phyloP scores from a whole-genome alignment of 768 basidiomycete genomes.

The Termitomyces sp. region DNA sequence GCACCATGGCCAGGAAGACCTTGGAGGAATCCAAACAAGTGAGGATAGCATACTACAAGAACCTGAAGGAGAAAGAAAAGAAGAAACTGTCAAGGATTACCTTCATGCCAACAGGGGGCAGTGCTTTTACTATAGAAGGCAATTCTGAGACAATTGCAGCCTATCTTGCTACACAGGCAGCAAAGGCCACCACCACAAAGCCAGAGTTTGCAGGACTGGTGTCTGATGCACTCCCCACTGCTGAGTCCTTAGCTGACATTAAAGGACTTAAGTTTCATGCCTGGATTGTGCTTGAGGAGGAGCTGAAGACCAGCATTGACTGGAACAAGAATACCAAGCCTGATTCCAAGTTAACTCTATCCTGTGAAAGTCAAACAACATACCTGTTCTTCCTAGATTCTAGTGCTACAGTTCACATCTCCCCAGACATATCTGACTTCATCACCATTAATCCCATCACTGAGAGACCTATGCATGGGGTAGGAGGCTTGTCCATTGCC shows the following conservation, averaged over 20 bases:
- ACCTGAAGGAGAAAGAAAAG: too few species aligned
- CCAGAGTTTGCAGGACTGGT: background rate
- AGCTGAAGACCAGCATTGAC: too few species aligned
- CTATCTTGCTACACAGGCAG: background rate
- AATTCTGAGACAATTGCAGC: background rate
- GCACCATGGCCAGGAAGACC: too few species aligned
- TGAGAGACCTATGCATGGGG: too few species aligned
- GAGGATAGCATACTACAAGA: too few species aligned
- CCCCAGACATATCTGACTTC: background rate
- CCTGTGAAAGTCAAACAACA: background rate
- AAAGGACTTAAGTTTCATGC: background rate
- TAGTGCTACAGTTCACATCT: background rate
- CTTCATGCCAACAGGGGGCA: background rate
- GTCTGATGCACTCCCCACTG: background rate
- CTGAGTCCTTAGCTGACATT: background rate
- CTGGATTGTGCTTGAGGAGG: background rate
- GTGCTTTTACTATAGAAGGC: background rate
- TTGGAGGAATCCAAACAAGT: too few species aligned
- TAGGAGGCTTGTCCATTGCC: too few species aligned
- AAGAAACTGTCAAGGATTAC: background rate
- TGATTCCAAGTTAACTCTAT: background rate
- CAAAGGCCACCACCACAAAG: background rate
- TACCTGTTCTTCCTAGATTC: background rate
- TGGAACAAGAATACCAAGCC: background rate
- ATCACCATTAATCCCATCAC: background rate